A percentile compares a stretch with the other conserved stretches of the same genome.
phyloP scores from a whole-genome alignment of 1,284 basidiomycete genomes.

The Pseudozyma pruni region DNA sequence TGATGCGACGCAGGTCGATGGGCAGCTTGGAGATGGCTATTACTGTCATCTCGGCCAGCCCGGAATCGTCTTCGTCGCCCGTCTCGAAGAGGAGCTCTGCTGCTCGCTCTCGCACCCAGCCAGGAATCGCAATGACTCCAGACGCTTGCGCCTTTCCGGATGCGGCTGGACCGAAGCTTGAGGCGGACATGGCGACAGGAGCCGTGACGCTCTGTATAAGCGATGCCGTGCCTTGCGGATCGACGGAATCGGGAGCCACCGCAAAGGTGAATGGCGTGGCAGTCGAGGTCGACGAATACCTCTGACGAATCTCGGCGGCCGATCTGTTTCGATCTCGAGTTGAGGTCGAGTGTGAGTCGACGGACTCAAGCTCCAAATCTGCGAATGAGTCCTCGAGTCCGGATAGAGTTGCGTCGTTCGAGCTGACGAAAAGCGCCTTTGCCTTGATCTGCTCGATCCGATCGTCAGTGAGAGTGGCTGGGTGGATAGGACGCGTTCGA shows the following conservation, averaged over 20 bases:
- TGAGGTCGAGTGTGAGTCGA: neutral
- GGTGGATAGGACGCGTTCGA: slow-evolving; percentile 19
- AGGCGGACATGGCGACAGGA: slow-evolving; percentile 6
- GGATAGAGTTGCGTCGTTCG: slow-evolving; percentile 11
- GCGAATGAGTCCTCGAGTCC: slow-evolving; percentile 21
- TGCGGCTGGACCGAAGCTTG: slow-evolving; percentile 8
- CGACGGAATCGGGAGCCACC: slow-evolving; percentile 17
- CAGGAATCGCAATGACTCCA: slow-evolving; percentile 85
- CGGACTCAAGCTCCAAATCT: slow-evolving; percentile 11
- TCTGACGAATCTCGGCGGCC: slow-evolving; percentile 5
- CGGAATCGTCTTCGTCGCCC: slow-evolving; percentile 78
- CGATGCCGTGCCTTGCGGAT: slow-evolving; percentile 30
- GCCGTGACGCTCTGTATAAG: slow-evolving; percentile 30
- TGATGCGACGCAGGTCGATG: slow-evolving; percentile 82
- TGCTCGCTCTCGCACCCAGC: slow-evolving; percentile 91
- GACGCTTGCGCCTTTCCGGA: slow-evolving; percentile 22
- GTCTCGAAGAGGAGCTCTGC: slow-evolving; percentile 90
- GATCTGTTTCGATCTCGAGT: neutral
- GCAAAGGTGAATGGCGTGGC: slow-evolving; percentile 39
- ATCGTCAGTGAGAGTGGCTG: slow-evolving; percentile 39
- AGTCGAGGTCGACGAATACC: slow-evolving; percentile 15
- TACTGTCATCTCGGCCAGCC: slow-evolving; percentile 80
- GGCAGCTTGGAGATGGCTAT: slow-evolving; percentile 74
- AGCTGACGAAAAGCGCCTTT: slow-evolving; percentile 54
- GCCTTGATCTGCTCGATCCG: slow-evolving; percentile 56